Conservation (phyloP, 2,329 filamentous ascomycete species). For the Fusarium veterinarium region DNA sequence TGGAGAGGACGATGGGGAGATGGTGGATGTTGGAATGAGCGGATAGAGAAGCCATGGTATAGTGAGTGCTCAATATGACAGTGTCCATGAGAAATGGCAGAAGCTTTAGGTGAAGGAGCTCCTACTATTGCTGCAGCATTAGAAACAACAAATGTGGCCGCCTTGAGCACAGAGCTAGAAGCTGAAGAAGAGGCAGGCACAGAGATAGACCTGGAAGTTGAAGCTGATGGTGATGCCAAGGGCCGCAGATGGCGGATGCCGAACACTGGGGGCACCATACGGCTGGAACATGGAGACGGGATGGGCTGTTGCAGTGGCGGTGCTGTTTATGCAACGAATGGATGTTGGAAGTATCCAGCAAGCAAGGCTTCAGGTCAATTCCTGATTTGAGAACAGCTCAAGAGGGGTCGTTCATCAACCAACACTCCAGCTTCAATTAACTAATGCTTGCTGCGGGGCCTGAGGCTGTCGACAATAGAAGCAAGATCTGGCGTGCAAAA, state of each 20-base stretch:
- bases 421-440: slow-evolving; percentile 5
- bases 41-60: slow-evolving; percentile 25
- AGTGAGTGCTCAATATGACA: slow-evolving; percentile 4
- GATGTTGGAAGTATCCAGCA: slow-evolving; percentile 6
- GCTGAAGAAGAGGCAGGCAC: not conserved
- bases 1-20: slow-evolving; percentile 40
- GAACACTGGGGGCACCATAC: slow-evolving; percentile 42
- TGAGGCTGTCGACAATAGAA: not conserved
- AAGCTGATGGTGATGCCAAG: slow-evolving; percentile 31
- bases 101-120: slow-evolving; percentile 9
- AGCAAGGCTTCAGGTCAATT: slow-evolving; percentile 2
- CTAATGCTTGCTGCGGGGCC: slow-evolving; percentile 3
- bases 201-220: not conserved
- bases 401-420: slow-evolving; percentile 12
- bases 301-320: slow-evolving; percentile 36
- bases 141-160: slow-evolving; percentile 2
- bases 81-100: not conserved
- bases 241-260: slow-evolving; percentile 45
- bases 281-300: slow-evolving; percentile 43
- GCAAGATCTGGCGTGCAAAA: slow-evolving; percentile 21
- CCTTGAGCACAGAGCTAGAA: slow-evolving; percentile 10
- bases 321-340: slow-evolving; percentile 11
- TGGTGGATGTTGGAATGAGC: slow-evolving; percentile 35
- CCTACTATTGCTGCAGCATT: not conserved
- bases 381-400: slow-evolving; percentile 1